Percentiles rank a stretch among this genome's conserved stretches.
Conservation (phyloP, 2,329 filamentous ascomycete species). For the Botrytis elliptica region DNA sequence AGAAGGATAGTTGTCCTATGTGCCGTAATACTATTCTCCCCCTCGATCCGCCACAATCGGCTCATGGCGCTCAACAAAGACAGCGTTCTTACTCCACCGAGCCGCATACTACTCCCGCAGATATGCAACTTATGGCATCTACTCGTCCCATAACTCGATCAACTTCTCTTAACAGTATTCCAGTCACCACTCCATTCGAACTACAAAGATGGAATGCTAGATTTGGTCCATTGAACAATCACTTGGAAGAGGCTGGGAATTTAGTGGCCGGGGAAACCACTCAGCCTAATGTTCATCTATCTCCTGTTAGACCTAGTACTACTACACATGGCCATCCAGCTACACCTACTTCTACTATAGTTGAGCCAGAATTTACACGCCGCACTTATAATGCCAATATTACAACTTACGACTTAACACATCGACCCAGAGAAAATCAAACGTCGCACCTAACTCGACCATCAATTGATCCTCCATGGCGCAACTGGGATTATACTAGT, state of each 20-base stretch:
- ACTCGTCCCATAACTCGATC: not conserved
- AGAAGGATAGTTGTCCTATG: not conserved
- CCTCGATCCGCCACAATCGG: not conserved
- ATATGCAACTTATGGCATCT: not conserved
- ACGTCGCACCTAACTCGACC: no score
- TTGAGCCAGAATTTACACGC: not conserved
- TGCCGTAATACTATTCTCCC: not conserved
- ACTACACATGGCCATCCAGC: not conserved
- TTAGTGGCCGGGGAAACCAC: fast-evolving
- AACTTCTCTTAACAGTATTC: not conserved
- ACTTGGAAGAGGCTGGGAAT: no score
- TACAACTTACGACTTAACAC: not conserved
- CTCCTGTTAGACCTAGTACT: not conserved
- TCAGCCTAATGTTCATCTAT: no score
- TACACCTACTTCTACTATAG: not conserved
- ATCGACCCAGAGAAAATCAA: not conserved
- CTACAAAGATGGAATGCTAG: not conserved
- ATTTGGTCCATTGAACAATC: not conserved
- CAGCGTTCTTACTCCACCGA: not conserved
- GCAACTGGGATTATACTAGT: not conserved
- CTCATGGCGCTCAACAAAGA: not conserved
- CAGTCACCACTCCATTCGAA: not conserved
- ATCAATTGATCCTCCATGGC: not conserved
- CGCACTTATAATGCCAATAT: not conserved
- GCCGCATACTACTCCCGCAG: no score